phyloP scores from a whole-genome alignment of 1,139 yeast species.

The Pichia norvegensis region DNA sequence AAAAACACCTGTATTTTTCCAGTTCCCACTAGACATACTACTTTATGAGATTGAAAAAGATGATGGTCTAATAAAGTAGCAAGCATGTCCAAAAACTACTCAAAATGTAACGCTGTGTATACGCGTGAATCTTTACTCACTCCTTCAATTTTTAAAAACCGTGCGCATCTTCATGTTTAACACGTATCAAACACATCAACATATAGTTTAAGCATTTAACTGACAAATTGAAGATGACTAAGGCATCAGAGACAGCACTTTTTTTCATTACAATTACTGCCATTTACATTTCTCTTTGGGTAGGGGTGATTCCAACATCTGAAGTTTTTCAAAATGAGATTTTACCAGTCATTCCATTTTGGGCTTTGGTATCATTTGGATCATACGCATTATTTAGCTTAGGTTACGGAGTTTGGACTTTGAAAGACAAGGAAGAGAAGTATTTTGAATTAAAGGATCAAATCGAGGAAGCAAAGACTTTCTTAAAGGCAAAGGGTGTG shows the following conservation, averaged over 20 bases:
- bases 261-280: slow-evolving; percentile 41
- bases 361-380: slow-evolving; percentile 66
- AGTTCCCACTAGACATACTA: too few relatives aligned
- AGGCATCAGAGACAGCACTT: slow-evolving; percentile 56
- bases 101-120: too few relatives aligned
- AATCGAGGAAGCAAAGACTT: slow-evolving; percentile 59
- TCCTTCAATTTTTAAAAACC: too few relatives aligned
- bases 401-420: slow-evolving; percentile 65
- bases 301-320: slow-evolving; percentile 53
- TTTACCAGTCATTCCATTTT: slow-evolving; percentile 62
- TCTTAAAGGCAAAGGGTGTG: slow-evolving; percentile 51
- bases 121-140: too few relatives aligned
- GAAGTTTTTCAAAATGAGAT: slow-evolving; percentile 43
- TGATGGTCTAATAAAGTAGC: too few relatives aligned
- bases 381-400: slow-evolving; percentile 63
- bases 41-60: neutral
- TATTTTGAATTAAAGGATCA: slow-evolving; percentile 56
- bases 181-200: neutral
- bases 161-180: too few relatives aligned
- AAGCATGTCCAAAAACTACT: too few relatives aligned
- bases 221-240: slow-evolving; percentile 42
- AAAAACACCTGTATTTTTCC: slow-evolving; percentile 1
- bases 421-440: slow-evolving; percentile 67
- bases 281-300: slow-evolving; percentile 45
- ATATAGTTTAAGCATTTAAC: neutral